A percentile compares a stretch with the other conserved stretches of the same genome.
phyloP scores from a whole-genome alignment of 345 rosid species.

The Bretschneidera sinensis region DNA sequence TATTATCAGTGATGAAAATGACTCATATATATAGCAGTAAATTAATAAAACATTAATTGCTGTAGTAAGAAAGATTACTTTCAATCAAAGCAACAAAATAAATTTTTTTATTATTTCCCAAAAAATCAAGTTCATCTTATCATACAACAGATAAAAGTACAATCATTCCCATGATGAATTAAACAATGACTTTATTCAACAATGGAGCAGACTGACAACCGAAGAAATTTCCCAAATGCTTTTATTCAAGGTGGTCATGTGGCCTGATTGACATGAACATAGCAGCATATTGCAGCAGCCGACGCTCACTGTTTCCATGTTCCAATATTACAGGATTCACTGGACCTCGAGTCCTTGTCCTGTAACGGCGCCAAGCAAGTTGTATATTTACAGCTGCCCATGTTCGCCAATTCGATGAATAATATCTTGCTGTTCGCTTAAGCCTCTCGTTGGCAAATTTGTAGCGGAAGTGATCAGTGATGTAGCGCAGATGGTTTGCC shows the following conservation, averaged over 20 bases:
- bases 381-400: constrained; percentile 72
- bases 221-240: not conserved
- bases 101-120: not conserved
- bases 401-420: constrained; percentile 61
- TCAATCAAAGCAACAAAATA: not conserved
- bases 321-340: constrained; percentile 19
- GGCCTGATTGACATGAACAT: constrained; percentile 63
- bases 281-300: constrained; percentile 43
- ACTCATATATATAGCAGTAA: too few relatives aligned
- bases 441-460: constrained; percentile 44
- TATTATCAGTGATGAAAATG: too few relatives aligned
- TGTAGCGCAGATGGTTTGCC: constrained; percentile 34
- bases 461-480: constrained; percentile 58
- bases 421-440: constrained; percentile 45
- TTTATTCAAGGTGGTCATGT: constrained; percentile 61
- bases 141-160: not conserved
- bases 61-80: too few relatives aligned
- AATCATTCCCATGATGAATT: not conserved
- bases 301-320: constrained; percentile 25
- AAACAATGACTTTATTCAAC: not conserved
- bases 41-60: too few relatives aligned
- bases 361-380: constrained; percentile 50
- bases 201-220: constrained; percentile 2
- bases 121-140: not conserved
- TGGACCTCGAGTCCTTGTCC: constrained; percentile 28